These are phyloP conservation scores for Podosphaera leucotricha DNA, from an alignment of 2,329 filamentous ascomycete genomes.

Conservation along the genomic window DNA sequence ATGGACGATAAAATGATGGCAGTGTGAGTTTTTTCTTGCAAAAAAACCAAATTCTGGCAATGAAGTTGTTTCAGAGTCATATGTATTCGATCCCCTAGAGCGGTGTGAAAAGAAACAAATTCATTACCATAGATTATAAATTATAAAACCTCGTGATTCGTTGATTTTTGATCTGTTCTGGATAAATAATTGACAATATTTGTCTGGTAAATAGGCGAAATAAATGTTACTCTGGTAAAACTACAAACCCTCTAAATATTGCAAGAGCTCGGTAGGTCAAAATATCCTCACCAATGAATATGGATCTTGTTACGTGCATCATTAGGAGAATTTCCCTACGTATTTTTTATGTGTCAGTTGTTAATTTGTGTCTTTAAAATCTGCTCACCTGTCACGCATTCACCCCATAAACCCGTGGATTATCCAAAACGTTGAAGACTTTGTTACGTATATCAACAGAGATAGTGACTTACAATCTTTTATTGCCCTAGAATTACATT, in stretches of 20 bases:
- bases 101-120: too few species aligned
- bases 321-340: background rate
- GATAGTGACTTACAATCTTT: background rate
- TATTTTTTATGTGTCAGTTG: background rate
- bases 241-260: background rate
- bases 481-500: background rate
- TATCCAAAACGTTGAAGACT: background rate
- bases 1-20: too few species aligned
- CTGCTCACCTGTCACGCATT: background rate
- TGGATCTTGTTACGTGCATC: background rate
- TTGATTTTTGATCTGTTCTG: background rate
- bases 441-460: background rate
- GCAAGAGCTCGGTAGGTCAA: background rate
- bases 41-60: too few species aligned
- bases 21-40: too few species aligned
- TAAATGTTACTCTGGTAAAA: background rate
- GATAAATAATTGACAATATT: background rate
- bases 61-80: too few species aligned
- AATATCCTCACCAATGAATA: background rate
- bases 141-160: background rate
- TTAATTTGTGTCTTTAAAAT: background rate
- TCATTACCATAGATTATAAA: too few species aligned
- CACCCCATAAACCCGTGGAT: background rate
- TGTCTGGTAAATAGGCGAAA: background rate
- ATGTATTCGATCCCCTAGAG: too few species aligned